phyloP scores from a whole-genome alignment of 805 yeast genomes.

The Nakazawaea peltata region DNA sequence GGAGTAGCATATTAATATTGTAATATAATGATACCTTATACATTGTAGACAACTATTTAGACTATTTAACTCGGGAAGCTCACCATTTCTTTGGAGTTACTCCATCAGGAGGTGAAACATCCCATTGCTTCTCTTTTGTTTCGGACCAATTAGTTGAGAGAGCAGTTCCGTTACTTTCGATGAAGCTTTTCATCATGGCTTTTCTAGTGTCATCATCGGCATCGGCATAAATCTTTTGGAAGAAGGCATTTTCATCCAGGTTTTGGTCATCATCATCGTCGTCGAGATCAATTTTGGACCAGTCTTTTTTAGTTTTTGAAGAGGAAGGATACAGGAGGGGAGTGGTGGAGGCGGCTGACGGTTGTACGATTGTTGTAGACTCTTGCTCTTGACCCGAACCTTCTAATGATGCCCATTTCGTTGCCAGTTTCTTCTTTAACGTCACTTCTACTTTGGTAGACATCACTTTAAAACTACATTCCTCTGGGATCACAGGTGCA shows the following conservation, averaged over 20 bases:
- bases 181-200: conserved; percentile 95
- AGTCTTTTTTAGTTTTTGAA: conserved; percentile 53
- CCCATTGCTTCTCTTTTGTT: conserved; percentile 58
- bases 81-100: conserved; percentile 52
- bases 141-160: conserved; percentile 91
- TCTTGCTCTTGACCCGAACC: conserved; percentile 16
- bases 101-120: conserved; percentile 70
- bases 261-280: conserved; percentile 35
- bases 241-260: conserved; percentile 57
- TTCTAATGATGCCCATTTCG: conserved; percentile 52
- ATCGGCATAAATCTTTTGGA: conserved; percentile 61
- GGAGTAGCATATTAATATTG: not conserved
- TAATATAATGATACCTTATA: not conserved
- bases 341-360: conserved; percentile 2
- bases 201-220: conserved; percentile 83
- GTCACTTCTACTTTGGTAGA: conserved; percentile 69
- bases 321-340: conserved; percentile 50
- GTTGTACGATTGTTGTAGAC: not conserved
- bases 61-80: not conserved
- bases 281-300: conserved; percentile 49
- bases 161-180: conserved; percentile 92
- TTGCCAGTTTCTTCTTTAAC: conserved; percentile 36
- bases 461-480: conserved; percentile 43
- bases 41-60: not conserved
- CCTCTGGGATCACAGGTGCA: conserved; percentile 37